Percentiles rank a stretch among this genome's conserved stretches.
Conservation (phyloP, 106 monocot genomes). For the Phalaenopsis equestris region DNA sequence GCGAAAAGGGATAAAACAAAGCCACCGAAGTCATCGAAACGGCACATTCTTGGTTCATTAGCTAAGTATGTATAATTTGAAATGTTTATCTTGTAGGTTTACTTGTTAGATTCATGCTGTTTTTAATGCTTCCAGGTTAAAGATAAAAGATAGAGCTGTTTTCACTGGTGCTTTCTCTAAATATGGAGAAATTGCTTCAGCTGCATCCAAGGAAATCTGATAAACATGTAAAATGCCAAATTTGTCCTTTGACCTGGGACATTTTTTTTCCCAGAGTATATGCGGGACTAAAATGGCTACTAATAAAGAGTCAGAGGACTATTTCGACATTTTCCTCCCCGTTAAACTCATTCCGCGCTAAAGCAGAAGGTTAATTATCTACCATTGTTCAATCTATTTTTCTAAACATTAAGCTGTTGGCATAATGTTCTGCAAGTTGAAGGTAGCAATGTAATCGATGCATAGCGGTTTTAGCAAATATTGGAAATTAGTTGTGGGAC, state of each 20-base stretch:
- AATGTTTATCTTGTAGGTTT: neutral
- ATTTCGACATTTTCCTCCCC: no score
- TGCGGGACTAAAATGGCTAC: no score
- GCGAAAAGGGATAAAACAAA: constrained; percentile 32
- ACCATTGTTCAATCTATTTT: neutral
- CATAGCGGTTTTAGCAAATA: no score
- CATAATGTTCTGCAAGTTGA: neutral
- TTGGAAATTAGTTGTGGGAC: no score
- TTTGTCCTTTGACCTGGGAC: no score
- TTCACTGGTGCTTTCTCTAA: constrained; percentile 64
- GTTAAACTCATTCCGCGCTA: neutral
- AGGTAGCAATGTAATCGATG: no score
- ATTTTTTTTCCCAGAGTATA: no score
- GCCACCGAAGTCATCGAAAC: constrained; percentile 23
- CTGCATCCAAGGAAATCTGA: constrained; percentile 7
- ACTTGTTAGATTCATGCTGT: neutral
- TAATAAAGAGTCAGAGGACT: no score
- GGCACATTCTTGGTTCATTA: constrained; percentile 24
- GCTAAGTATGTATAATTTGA: constrained; percentile 20
- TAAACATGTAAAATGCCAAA: no score
- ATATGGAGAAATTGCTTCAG: constrained; percentile 32
- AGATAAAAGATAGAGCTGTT: constrained; percentile 61
- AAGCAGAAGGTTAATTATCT: neutral
- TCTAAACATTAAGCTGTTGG: neutral
- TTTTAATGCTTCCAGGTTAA: constrained; percentile 49